Conservation (phyloP, 2,329 filamentous ascomycete species). For the Alternaria consortialis region DNA sequence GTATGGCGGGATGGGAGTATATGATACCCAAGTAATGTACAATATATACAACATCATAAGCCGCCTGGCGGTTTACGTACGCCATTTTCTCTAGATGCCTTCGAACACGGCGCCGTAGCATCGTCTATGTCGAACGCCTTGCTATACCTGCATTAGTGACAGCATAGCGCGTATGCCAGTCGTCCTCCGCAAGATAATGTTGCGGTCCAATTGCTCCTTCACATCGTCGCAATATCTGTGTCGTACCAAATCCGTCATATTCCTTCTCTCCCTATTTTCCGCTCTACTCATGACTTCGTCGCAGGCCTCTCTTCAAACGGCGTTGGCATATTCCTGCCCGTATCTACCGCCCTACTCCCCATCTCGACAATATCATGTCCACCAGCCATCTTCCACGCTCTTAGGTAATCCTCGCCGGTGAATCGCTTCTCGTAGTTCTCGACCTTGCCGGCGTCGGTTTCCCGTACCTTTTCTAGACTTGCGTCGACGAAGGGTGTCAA, state of each 20-base stretch:
- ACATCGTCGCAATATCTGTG: neutral
- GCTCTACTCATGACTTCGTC: conserved; percentile 19
- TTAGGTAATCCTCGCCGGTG: conserved; percentile 46
- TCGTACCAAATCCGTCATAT: too few species aligned
- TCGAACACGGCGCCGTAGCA: neutral
- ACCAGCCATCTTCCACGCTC: conserved; percentile 45
- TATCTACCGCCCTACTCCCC: neutral
- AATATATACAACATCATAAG: conserved; percentile 9
- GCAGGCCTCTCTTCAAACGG: conserved; percentile 37
- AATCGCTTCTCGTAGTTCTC: conserved; percentile 38
- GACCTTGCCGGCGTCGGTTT: conserved; percentile 12
- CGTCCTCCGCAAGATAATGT: neutral
- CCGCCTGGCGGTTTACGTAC: neutral
- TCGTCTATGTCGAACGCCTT: neutral
- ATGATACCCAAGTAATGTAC: conserved; percentile 21
- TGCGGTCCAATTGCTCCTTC: neutral
- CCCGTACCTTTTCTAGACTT: conserved; percentile 59
- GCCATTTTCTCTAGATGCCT: neutral
- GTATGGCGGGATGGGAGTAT: neutral
- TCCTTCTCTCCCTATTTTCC: neutral
- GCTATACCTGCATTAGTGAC: neutral
- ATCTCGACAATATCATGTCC: conserved; percentile 39
- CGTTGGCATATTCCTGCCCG: conserved; percentile 32
- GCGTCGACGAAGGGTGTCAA: conserved; percentile 80
- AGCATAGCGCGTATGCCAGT: neutral